These are phyloP conservation scores for Chrysosporium keratinophilum DNA, from an alignment of 2,329 filamentous ascomycete species.

Conservation along the genomic window DNA sequence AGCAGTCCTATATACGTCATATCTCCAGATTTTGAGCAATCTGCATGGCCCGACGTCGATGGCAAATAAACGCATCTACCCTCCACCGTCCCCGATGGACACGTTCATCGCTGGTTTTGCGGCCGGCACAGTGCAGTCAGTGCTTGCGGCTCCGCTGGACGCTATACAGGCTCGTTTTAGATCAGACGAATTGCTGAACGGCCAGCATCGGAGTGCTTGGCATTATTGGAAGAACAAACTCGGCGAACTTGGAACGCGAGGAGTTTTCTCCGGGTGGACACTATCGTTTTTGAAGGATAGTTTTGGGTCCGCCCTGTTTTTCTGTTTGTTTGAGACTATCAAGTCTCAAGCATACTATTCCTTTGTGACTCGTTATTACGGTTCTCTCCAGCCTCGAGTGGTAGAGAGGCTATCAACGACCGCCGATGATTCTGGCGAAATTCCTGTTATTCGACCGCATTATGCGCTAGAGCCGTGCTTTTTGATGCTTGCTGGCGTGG, in stretches of 20 bases:
- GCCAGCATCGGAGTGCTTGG: constrained; percentile 54
- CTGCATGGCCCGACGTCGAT: constrained; percentile 50
- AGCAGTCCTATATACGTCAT: constrained; percentile 53
- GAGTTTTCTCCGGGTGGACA: constrained; percentile 54
- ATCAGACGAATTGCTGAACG: constrained; percentile 48
- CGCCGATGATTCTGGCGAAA: constrained; percentile 24
- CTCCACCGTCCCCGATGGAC: constrained; percentile 43
- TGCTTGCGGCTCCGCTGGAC: constrained; percentile 53
- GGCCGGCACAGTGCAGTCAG: constrained; percentile 50
- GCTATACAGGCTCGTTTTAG: constrained; percentile 53
- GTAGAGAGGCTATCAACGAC: constrained; percentile 24
- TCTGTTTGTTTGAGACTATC: constrained; percentile 52
- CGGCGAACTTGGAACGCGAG: constrained; percentile 48
- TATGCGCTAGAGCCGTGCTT: constrained; percentile 54
- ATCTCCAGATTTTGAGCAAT: constrained; percentile 49
- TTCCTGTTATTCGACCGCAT: constrained; percentile 48
- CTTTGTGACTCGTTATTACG: constrained; percentile 51
- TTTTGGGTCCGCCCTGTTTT: constrained; percentile 52
- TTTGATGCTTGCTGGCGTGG: constrained; percentile 49
- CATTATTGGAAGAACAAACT: constrained; percentile 50
- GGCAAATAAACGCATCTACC: constrained; percentile 49
- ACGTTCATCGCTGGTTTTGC: constrained; percentile 51
- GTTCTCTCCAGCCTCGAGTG: constrained; percentile 26
- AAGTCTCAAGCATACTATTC: constrained; percentile 54
- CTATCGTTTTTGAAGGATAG: constrained; percentile 51